These are phyloP conservation scores for Elsinoe arachidis DNA, from an alignment of 2,329 filamentous ascomycete genomes.

Conservation along the genomic window DNA sequence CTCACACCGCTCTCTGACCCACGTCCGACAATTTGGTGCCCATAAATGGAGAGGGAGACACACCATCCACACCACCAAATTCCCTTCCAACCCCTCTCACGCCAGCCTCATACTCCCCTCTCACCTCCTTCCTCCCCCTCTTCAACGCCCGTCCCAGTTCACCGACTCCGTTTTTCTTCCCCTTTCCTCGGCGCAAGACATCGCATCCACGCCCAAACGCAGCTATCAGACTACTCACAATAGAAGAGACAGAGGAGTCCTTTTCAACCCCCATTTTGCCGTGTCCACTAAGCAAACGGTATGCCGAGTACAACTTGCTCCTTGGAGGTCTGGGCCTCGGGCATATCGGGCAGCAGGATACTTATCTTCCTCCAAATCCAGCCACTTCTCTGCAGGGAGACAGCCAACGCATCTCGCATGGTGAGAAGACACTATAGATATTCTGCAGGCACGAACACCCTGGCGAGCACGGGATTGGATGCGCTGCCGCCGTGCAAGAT, in stretches of 20 bases:
- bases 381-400: neutral
- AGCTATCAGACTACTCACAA: neutral
- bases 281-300: no score
- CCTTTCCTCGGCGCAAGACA: neutral
- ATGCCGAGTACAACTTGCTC: no score
- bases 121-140: neutral
- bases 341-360: neutral
- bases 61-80: slow-evolving; percentile 5
- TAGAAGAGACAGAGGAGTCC: neutral
- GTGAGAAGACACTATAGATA: neutral
- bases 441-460: neutral
- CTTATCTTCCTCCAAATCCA: neutral
- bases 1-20: neutral
- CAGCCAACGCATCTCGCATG: slow-evolving; percentile 5
- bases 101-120: neutral
- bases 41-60: neutral
- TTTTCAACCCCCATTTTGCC: neutral
- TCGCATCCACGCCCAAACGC: neutral
- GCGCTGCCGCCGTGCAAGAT: neutral
- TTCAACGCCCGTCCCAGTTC: neutral
- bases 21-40: neutral
- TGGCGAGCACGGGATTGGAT: neutral
- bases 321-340: no score
- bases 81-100: neutral
- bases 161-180: neutral